Conservation (phyloP, 345 rosid genomes). For the Noccaea bulbosa region DNA sequence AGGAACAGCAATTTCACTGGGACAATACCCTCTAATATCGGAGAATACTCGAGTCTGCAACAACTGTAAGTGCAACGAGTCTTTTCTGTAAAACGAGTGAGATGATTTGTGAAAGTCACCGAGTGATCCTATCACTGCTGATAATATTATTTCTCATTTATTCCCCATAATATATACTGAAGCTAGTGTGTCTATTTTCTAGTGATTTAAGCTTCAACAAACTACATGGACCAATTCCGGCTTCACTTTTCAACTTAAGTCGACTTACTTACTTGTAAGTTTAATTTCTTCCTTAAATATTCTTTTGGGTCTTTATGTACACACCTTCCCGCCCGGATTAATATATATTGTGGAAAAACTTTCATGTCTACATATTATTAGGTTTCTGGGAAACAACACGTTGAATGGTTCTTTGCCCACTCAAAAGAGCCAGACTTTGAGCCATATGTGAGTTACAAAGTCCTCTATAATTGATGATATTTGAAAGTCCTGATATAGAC, state of each 20-base stretch:
- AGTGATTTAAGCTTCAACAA: constrained; percentile 51
- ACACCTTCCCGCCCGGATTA: neutral
- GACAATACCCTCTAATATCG: constrained; percentile 61
- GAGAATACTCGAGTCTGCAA: constrained; percentile 53
- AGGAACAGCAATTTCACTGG: constrained; percentile 61
- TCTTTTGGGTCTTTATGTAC: constrained; percentile 5
- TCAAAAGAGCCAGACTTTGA: constrained; percentile 51
- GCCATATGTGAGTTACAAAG: constrained; percentile 56
- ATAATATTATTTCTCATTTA: neutral
- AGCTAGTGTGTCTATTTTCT: constrained; percentile 8
- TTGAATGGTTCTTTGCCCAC: constrained; percentile 63
- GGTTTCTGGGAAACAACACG: constrained; percentile 56
- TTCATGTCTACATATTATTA: constrained; percentile 42
- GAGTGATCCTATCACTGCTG: neutral
- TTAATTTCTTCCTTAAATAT: constrained; percentile 4
- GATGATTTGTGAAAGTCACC: neutral
- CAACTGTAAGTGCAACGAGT: constrained; percentile 57
- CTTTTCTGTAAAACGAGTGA: constrained; percentile 6
- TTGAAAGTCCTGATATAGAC: constrained; percentile 10
- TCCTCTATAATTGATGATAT: constrained; percentile 8
- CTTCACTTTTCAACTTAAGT: constrained; percentile 41
- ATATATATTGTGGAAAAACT: neutral
- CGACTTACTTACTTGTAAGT: constrained; percentile 58
- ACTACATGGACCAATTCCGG: constrained; percentile 41
- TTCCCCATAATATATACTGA: neutral